phyloP scores from a whole-genome alignment of 192 early-diverging fungal genomes.

The Irineochytrium annulatum region DNA sequence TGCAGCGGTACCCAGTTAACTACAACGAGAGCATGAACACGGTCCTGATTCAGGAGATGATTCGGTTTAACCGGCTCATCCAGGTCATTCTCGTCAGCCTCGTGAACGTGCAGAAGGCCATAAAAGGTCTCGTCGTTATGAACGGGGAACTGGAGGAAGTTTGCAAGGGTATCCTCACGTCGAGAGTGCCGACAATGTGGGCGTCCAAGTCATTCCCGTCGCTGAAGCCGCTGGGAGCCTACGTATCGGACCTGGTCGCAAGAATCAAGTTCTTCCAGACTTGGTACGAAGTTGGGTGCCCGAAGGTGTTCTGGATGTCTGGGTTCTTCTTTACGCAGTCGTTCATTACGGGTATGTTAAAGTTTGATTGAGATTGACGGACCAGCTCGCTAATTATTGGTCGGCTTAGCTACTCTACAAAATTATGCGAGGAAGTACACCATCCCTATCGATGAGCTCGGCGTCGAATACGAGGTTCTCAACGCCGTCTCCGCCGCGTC shows the following conservation, averaged over 20 bases:
- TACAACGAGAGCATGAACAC: conserved; percentile 66
- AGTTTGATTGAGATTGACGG: background rate
- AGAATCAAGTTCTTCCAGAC: conserved; percentile 54
- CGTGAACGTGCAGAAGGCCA: conserved; percentile 63
- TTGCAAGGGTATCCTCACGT: conserved; percentile 54
- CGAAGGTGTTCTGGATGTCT: conserved; percentile 59
- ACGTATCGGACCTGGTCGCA: conserved; percentile 51
- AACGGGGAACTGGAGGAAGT: conserved; percentile 61
- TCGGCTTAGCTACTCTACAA: conserved; percentile 47
- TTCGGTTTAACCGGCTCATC: conserved; percentile 60
- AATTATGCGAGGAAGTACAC: conserved; percentile 59
- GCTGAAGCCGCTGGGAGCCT: conserved; percentile 55
- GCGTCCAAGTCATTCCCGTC: conserved; percentile 59
- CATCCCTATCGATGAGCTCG: conserved; percentile 60
- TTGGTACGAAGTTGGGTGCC: conserved; percentile 54
- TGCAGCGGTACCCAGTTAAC: conserved; percentile 52
- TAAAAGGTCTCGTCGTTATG: conserved; percentile 60
- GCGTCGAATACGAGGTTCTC: conserved; percentile 51
- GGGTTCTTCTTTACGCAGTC: conserved; percentile 70
- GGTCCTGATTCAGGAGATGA: conserved; percentile 63
- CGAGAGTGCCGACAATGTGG: conserved; percentile 56
- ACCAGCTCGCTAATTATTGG: background rate
- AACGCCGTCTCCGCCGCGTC: conserved; percentile 16
- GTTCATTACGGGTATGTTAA: conserved; percentile 55
- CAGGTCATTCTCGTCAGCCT: conserved; percentile 50